Evolutionary conservation across 352 stramenopile genomes (phyloP).

Genomic region (Phytophthora hybrid): DNA sequence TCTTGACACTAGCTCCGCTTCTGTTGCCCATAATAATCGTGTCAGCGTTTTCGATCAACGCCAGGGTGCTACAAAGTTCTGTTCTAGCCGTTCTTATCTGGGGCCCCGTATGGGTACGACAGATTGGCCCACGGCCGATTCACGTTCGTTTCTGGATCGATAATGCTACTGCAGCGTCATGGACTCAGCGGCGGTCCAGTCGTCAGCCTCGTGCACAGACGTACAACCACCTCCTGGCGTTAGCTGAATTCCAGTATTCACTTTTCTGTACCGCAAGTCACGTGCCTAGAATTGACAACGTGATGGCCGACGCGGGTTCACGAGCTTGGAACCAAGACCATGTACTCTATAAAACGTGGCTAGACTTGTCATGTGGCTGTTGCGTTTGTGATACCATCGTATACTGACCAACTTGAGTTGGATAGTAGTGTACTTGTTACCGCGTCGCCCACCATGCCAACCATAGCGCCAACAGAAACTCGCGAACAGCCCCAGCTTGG

Average conservation of each 20-base stretch:
- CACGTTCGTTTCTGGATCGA: conserved; percentile 5
- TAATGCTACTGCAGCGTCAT: conserved; percentile 4
- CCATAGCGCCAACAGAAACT: too few species aligned
- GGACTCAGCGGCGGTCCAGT: conserved; percentile 1
- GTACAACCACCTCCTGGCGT: conserved; percentile 10
- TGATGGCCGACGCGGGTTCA: conserved; percentile 4
- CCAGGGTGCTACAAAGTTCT: neutral
- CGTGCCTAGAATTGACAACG: neutral
- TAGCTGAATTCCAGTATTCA: conserved; percentile 3
- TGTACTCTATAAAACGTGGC: neutral
- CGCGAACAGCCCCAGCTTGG: too few species aligned
- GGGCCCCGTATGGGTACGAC: neutral
- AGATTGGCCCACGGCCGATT: neutral
- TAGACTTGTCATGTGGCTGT: neutral
- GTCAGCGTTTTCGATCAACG: conserved; percentile 27
- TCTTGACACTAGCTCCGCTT: neutral
- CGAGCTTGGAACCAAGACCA: neutral
- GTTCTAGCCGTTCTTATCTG: neutral
- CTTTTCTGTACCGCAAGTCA: neutral
- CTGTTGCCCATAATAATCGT: conserved; percentile 4
- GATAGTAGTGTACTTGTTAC: too few species aligned
- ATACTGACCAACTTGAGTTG: too few species aligned
- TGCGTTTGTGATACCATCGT: too few species aligned
- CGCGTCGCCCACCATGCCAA: too few species aligned
- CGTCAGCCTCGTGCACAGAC: conserved; percentile 3